A percentile compares a stretch with the other conserved stretches of the same genome.
These are phyloP conservation scores for Hymenoscyphus occultus DNA, from an alignment of 2,329 filamentous ascomycete species.

Conservation along the genomic window DNA sequence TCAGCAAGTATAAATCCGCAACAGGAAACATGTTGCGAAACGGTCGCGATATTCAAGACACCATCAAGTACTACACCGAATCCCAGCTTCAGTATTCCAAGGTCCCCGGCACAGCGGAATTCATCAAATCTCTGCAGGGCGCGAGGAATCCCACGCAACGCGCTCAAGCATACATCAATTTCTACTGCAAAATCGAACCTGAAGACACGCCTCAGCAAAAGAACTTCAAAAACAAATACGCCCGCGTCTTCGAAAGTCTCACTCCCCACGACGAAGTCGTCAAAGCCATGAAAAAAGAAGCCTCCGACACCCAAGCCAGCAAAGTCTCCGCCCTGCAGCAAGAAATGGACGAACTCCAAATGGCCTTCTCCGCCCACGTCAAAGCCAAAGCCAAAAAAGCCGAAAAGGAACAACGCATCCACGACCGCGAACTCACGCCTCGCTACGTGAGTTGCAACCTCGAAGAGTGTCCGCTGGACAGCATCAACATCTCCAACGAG, in stretches of 20 bases:
- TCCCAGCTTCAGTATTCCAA: constrained; percentile 11
- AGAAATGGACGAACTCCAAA: constrained; percentile 29
- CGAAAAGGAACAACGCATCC: constrained; percentile 24
- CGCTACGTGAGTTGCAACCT: constrained; percentile 24
- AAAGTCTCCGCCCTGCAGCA: constrained; percentile 22
- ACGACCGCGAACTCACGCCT: constrained; percentile 20
- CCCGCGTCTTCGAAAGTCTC: constrained; percentile 29
- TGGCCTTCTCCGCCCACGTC: constrained; percentile 32
- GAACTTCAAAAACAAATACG: constrained; percentile 34
- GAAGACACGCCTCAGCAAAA: constrained; percentile 26
- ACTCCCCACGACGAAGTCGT: constrained; percentile 30
- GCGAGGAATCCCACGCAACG: constrained; percentile 27
- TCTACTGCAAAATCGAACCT: constrained; percentile 27
- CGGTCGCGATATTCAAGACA: constrained; percentile 15
- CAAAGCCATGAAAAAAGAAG: constrained; percentile 29
- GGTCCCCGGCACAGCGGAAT: constrained; percentile 16
- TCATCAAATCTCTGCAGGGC: constrained; percentile 22
- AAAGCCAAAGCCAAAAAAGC: constrained; percentile 32
- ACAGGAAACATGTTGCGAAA: constrained; percentile 19
- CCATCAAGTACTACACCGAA: constrained; percentile 22
- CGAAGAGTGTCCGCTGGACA: constrained; percentile 24
- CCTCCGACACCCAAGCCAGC: constrained; percentile 19
- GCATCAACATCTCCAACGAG: constrained; percentile 23
- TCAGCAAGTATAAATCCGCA: constrained; percentile 13
- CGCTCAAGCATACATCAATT: constrained; percentile 27